Percentiles rank a stretch among this genome's conserved stretches.
Conservation (phyloP, 1,284 basidiomycete species). For the Malassezia nana region DNA sequence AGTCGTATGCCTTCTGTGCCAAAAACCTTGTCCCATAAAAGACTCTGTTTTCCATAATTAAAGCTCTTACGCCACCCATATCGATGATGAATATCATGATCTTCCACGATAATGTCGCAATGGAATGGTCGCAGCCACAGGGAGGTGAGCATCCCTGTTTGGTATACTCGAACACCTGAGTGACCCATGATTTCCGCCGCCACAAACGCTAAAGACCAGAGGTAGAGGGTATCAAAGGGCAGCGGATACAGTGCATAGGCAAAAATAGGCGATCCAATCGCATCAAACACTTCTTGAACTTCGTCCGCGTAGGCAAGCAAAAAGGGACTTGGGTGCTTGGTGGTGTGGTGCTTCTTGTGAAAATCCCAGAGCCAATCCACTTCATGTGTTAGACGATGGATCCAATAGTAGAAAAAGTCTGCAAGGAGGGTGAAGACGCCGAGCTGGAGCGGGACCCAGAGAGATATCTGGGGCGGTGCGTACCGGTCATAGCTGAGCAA, state of each 20-base stretch:
- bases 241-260: constrained; percentile 24
- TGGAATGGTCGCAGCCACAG: constrained; percentile 23
- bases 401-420: constrained; percentile 38
- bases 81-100: constrained; percentile 47
- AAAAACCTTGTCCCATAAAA: constrained; percentile 40
- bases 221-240: constrained; percentile 24
- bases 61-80: constrained; percentile 29
- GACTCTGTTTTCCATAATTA: constrained; percentile 44
- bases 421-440: constrained; percentile 17
- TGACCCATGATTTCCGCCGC: constrained; percentile 36
- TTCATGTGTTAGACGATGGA: constrained; percentile 38
- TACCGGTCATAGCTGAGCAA: constrained; percentile 16
- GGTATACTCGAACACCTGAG: constrained; percentile 33
- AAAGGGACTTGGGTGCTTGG: constrained; percentile 33
- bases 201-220: constrained; percentile 19
- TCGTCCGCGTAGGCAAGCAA: constrained; percentile 32
- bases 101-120: constrained; percentile 38
- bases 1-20: constrained; percentile 34
- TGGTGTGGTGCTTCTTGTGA: constrained; percentile 29
- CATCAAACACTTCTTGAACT: constrained; percentile 36
- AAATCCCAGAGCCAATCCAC: constrained; percentile 24
- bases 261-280: constrained; percentile 28
- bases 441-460: constrained; percentile 22
- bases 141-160: constrained; percentile 20
- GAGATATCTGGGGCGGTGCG: background rate